These are phyloP conservation scores for Crithidia expoeki DNA, from an alignment of 208 protist genomes.

Conservation along the genomic window DNA sequence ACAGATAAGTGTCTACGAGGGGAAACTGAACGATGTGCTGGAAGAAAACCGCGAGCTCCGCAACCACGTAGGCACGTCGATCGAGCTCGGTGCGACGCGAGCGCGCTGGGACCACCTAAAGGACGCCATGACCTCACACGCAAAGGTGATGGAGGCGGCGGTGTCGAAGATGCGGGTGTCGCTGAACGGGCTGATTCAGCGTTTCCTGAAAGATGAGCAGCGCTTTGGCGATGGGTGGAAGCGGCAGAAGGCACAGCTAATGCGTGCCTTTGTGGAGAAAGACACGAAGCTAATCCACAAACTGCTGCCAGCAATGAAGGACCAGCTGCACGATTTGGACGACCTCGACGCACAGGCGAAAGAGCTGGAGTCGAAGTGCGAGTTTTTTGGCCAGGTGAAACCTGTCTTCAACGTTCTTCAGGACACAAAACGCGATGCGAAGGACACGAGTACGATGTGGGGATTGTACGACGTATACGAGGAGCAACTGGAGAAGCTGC, in stretches of 20 bases:
- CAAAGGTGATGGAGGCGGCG: constrained; percentile 90
- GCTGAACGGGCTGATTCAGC: constrained; percentile 85
- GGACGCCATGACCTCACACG: constrained; percentile 89
- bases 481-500: constrained; percentile 70
- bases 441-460: constrained; percentile 74
- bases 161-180: constrained; percentile 88
- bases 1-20: constrained; percentile 64
- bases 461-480: constrained; percentile 86
- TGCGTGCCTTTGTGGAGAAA: constrained; percentile 61
- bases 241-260: constrained; percentile 83
- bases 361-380: constrained; percentile 88
- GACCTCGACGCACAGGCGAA: constrained; percentile 69
- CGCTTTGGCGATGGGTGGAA: constrained; percentile 92
- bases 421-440: constrained; percentile 67
- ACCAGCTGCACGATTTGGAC: constrained; percentile 80
- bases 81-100: constrained; percentile 85
- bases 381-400: constrained; percentile 89
- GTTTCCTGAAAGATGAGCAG: constrained; percentile 86
- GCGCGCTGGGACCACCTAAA: constrained; percentile 93
- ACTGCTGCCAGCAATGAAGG: constrained; percentile 69
- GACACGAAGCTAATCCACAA: constrained; percentile 62
- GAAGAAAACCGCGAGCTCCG: constrained; percentile 89
- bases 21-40: constrained; percentile 75
- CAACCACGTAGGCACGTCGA: constrained; percentile 61
- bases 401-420: constrained; percentile 78